These are phyloP conservation scores for Colletotrichum lini DNA, from an alignment of 2,329 filamentous ascomycete species.

Conservation along the genomic window DNA sequence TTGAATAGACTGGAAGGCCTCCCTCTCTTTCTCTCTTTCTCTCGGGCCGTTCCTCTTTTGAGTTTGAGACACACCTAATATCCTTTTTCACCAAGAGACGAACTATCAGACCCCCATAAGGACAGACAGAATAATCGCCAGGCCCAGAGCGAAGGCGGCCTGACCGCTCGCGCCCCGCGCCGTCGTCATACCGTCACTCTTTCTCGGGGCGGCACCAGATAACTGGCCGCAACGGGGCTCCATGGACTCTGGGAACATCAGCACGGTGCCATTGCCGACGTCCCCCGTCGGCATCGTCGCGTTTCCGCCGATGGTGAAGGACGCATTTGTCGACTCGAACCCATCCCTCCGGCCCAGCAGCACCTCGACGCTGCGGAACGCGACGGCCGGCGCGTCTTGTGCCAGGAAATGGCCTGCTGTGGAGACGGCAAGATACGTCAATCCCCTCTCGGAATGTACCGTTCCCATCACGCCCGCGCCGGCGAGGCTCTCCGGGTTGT, in stretches of 20 bases:
- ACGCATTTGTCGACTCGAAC: constrained; percentile 56
- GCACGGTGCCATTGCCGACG: constrained; percentile 19
- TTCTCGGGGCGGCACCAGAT: background rate
- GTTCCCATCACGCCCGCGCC: constrained; percentile 79
- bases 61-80: background rate
- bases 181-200: background rate
- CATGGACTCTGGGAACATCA: constrained; percentile 36
- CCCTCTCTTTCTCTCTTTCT: too few species aligned
- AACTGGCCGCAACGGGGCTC: constrained; percentile 13
- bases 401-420: constrained; percentile 78
- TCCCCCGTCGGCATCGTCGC: constrained; percentile 8
- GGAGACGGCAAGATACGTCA: constrained; percentile 78
- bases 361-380: constrained; percentile 82
- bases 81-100: too few species aligned
- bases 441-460: constrained; percentile 79
- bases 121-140: background rate
- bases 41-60: background rate
- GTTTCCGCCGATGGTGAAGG: constrained; percentile 52
- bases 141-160: background rate
- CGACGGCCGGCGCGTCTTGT: constrained; percentile 77
- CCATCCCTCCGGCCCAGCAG: constrained; percentile 78
- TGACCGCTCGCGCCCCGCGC: background rate
- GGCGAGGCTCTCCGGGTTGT: constrained; percentile 58
- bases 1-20: background rate
- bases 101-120: background rate